Evolutionary conservation across 2,329 filamentous ascomycete species (phyloP).

Genomic region (Scedosporium aurantiacum): DNA sequence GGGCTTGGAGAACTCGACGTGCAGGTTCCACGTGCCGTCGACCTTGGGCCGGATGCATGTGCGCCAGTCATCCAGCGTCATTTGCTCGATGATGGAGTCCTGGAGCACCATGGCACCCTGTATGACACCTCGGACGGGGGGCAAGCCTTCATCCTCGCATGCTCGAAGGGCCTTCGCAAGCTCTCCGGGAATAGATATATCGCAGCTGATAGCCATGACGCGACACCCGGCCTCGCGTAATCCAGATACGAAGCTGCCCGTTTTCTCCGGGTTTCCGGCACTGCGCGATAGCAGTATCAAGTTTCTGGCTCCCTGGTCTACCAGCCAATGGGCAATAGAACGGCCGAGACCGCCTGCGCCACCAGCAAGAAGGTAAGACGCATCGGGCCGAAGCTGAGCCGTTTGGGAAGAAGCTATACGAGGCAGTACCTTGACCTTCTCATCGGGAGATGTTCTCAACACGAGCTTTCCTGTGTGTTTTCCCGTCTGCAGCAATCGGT

Average conservation of each 20-base stretch:
- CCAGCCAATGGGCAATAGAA: conserved; percentile 12
- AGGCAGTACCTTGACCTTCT: not conserved
- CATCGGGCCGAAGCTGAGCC: not conserved
- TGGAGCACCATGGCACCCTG: not conserved
- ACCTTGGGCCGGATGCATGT: not conserved
- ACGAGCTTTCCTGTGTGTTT: conserved; percentile 13
- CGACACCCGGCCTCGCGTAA: too few relatives aligned
- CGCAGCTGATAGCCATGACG: too few relatives aligned
- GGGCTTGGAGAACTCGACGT: not conserved
- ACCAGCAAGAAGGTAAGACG: conserved; percentile 14
- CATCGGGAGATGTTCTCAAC: conserved; percentile 5
- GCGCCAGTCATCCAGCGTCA: not conserved
- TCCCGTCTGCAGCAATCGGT: conserved; percentile 9
- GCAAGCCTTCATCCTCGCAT: too few relatives aligned
- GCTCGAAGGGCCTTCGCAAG: too few relatives aligned
- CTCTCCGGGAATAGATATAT: too few relatives aligned
- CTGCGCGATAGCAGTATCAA: conserved; percentile 20
- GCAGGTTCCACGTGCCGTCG: not conserved
- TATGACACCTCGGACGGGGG: not conserved
- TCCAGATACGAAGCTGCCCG: too few relatives aligned
- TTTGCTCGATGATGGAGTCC: not conserved
- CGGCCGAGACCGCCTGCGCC: conserved; percentile 15
- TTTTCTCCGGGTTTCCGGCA: too few relatives aligned
- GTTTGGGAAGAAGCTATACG: not conserved
- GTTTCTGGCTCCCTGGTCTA: conserved; percentile 13